A percentile compares a stretch with the other conserved stretches of the same genome.
These are phyloP conservation scores for Botrytis pseudocinerea DNA, from an alignment of 2,329 filamentous ascomycete species.

Conservation along the genomic window DNA sequence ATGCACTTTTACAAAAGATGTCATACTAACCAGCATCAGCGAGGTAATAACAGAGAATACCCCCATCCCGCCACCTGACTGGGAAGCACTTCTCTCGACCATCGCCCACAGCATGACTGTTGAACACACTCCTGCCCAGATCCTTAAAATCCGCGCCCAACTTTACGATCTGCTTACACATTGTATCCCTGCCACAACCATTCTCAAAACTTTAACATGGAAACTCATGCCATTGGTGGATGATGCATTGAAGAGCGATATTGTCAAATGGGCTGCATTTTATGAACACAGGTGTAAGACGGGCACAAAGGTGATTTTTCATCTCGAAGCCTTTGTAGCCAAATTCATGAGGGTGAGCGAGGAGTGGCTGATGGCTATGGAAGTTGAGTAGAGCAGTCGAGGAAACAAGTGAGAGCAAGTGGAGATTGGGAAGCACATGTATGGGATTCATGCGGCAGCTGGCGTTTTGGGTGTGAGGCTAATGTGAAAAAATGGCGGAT, in stretches of 20 bases:
- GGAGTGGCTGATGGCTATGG: conserved; percentile 88
- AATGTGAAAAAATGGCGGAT: conserved; percentile 9
- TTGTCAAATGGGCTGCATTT: conserved; percentile 94
- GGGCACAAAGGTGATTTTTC: conserved; percentile 95
- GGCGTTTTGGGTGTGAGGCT: conserved; percentile 5
- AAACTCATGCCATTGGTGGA: conserved; percentile 87
- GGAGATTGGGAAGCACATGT: not conserved
- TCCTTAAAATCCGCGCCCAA: conserved; percentile 85
- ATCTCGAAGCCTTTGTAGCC: conserved; percentile 95
- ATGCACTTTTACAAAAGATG: not conserved
- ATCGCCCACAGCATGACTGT: conserved; percentile 92
- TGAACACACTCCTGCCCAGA: conserved; percentile 86
- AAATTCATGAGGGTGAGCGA: conserved; percentile 98
- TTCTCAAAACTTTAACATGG: conserved; percentile 93
- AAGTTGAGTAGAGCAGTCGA: conserved; percentile 48
- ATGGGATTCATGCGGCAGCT: not conserved
- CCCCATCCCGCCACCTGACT: conserved; percentile 90
- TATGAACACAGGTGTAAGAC: conserved; percentile 94
- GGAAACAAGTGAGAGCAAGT: too few species aligned
- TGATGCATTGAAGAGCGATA: conserved; percentile 84
- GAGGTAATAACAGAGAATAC: conserved; percentile 88
- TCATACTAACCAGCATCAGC: conserved; percentile 48
- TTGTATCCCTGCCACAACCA: conserved; percentile 92
- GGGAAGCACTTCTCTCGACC: conserved; percentile 87
- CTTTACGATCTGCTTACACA: conserved; percentile 97